Conservation (phyloP, 1,139 yeast species). For the Blastobotrys malaysiensis region DNA sequence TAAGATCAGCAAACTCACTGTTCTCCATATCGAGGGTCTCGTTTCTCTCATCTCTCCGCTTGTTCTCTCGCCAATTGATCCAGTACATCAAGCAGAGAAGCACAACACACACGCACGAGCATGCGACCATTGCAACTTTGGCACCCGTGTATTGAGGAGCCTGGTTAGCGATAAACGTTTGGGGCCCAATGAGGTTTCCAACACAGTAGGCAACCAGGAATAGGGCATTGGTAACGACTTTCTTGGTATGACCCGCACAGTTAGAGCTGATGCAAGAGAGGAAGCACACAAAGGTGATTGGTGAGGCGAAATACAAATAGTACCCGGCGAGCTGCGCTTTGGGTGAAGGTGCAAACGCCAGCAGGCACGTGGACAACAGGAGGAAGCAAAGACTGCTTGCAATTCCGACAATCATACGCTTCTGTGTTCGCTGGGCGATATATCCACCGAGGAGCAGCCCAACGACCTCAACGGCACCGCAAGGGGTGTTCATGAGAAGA, state of each 20-base stretch:
- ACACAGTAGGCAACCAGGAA: constrained; percentile 52
- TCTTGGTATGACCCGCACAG: constrained; percentile 58
- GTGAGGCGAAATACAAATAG: constrained; percentile 35
- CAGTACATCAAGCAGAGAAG: constrained; percentile 21
- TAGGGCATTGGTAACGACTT: constrained; percentile 41
- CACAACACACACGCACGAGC: background rate
- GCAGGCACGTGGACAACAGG: constrained; percentile 37
- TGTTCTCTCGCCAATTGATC: constrained; percentile 34
- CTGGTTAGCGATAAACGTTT: constrained; percentile 45
- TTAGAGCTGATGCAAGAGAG: constrained; percentile 48
- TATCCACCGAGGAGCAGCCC: constrained; percentile 28
- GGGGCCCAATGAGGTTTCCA: constrained; percentile 57
- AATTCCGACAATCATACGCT: constrained; percentile 39
- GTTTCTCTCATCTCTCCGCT: constrained; percentile 29
- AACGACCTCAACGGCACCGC: constrained; percentile 34
- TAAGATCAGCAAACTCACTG: constrained; percentile 55
- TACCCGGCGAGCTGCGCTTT: constrained; percentile 37
- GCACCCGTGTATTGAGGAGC: constrained; percentile 51
- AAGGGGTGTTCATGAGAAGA: constrained; percentile 39
- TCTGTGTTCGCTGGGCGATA: constrained; percentile 24
- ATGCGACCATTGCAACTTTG: constrained; percentile 22
- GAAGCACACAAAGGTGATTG: constrained; percentile 44
- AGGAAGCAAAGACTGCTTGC: constrained; percentile 31
- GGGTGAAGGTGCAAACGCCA: constrained; percentile 40
- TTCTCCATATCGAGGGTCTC: constrained; percentile 33